These are phyloP conservation scores for Pelargonium australe DNA, from an alignment of 441 rosid genomes.

Conservation along the genomic window DNA sequence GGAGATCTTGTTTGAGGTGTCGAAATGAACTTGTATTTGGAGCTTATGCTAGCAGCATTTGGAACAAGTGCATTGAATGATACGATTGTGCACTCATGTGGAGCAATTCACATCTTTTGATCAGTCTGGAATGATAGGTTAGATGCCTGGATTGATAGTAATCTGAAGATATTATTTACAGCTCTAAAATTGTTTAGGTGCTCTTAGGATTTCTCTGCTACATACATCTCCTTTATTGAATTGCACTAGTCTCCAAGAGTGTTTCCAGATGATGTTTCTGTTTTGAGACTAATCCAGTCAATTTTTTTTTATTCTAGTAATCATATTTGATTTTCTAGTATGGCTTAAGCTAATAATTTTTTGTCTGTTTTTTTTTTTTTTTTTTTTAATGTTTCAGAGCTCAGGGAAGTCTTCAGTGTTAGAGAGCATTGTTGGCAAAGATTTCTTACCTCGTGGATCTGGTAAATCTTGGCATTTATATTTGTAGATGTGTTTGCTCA, in stretches of 20 bases:
- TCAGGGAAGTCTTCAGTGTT: constrained; percentile 96
- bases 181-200: too few relatives aligned
- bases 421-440: constrained; percentile 94
- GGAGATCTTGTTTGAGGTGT: neutral
- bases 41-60: neutral
- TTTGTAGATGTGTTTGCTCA: neutral
- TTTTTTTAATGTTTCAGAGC: constrained; percentile 42
- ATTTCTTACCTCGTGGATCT: constrained; percentile 97
- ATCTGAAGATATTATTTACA: too few relatives aligned
- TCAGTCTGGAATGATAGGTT: too few relatives aligned
- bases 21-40: neutral
- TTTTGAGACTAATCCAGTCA: neutral
- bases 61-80: neutral
- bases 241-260: too few relatives aligned
- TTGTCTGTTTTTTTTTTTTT: neutral
- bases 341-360: neutral
- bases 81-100: neutral
- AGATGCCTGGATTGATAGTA: too few relatives aligned
- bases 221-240: too few relatives aligned
- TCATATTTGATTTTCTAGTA: neutral
- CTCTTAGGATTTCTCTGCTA: too few relatives aligned
- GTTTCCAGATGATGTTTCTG: neutral
- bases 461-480: constrained; percentile 34
- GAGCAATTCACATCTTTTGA: too few relatives aligned
- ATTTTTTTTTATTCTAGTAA: too few relatives aligned